Conservation (phyloP, 179 eudicot species). For the Silene vulgaris region DNA sequence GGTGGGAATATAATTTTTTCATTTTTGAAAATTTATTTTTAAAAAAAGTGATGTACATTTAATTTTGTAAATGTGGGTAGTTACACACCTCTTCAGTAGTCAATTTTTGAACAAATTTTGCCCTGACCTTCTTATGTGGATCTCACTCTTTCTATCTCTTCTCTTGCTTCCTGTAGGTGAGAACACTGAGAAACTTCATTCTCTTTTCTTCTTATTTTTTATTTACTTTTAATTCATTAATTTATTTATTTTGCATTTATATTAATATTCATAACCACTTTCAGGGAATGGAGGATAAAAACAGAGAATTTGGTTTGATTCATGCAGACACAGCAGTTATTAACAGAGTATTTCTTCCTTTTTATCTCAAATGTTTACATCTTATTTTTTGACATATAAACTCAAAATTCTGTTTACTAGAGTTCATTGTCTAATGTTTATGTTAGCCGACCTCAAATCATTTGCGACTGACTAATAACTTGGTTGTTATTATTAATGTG, state of each 20-base stretch:
- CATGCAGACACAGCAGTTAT: conserved; percentile 21
- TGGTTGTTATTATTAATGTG: not conserved
- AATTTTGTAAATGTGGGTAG: conserved; percentile 23
- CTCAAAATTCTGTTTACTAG: not conserved
- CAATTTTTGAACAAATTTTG: conserved; percentile 16
- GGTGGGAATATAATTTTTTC: too few species aligned
- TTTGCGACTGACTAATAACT: not conserved
- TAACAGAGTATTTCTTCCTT: not conserved
- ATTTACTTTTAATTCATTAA: too few species aligned
- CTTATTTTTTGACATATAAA: not conserved
- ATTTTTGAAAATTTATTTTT: not conserved
- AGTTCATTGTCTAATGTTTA: not conserved
- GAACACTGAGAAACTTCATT: conserved; percentile 11
- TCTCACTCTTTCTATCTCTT: conserved; percentile 25
- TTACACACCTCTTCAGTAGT: conserved; percentile 26
- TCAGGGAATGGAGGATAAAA: conserved; percentile 13
- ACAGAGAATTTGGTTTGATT: conserved; percentile 13
- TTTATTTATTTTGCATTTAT: not conserved
- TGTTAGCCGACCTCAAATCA: conserved; percentile 10
- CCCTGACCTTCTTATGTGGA: conserved; percentile 23
- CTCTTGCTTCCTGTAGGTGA: conserved; percentile 2
- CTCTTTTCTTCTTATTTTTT: not conserved
- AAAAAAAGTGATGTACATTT: not conserved
- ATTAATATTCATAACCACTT: conserved; percentile 11
- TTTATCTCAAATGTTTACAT: not conserved